Evolutionary conservation across 2,329 filamentous ascomycete species (phyloP), one percentile per base, ranked within the genome.

Genomic region (Nigrospora osmanthi): DNA sequence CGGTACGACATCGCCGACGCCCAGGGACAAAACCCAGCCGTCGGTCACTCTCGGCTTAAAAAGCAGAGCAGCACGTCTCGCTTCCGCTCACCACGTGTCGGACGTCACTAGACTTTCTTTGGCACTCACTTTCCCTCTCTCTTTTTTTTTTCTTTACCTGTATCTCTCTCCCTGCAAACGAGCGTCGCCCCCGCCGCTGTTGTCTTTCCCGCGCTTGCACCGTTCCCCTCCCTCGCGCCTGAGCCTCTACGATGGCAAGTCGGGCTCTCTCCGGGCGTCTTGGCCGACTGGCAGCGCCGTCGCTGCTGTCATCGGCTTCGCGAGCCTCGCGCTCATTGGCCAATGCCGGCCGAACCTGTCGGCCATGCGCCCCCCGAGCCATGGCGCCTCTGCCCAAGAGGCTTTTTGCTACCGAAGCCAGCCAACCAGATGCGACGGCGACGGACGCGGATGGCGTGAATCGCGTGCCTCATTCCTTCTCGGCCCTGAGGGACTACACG

Each of bases 221-320:
- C 33, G 9, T 5, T 9, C 33, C 33, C 10, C 12, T 9, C 9
- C n/a, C 12, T 15, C 9, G 33, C n/a, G 33, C 12, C 33, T 13
- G n/a, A 15, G 33, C 12, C 33, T 4, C 33, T 9, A 9, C 33
- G 19, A 23, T 23, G 19, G 19, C 19, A 23, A 23, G 19, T 23
- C 55, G 54, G 43, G 43, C 45, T 42, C 41, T 58, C 35, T 54
- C 57, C 38, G 54, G 56, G 35, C 56, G 57, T 19, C 47, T 63
- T 45, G 57, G 58, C 43, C 58, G 57, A 50, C 49, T 61, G 35
- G 51, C 55, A 4, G 54, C 53, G 34, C 57, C 53, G 35, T 51
- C 56, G 17, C 56, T 57, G 43, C 42, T 53, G 37, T 47, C 53
- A 35, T 49, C 51, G 12, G 51, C 50, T 33, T 47, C 52, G 45